phyloP scores from a whole-genome alignment of 352 stramenopile species.

The Phytophthora pistaciae region DNA sequence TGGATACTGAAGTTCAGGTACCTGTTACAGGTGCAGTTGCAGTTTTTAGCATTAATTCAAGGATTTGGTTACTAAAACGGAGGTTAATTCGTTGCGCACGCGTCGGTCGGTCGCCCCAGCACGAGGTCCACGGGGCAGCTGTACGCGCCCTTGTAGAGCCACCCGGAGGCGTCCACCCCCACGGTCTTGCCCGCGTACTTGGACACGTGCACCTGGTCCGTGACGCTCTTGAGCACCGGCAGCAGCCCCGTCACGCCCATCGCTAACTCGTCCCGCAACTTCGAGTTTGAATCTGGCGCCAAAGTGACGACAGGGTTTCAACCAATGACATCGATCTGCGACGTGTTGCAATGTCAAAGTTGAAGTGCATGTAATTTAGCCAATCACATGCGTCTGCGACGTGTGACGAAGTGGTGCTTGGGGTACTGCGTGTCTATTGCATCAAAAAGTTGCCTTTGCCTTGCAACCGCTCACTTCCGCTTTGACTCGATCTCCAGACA shows the following conservation, averaged over 20 bases:
- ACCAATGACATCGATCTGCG: neutral
- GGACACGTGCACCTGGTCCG: constrained; percentile 73
- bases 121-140: constrained; percentile 89
- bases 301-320: constrained; percentile 5
- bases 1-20: constrained; percentile 92
- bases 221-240: constrained; percentile 75
- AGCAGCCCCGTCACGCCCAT: constrained; percentile 84
- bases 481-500: neutral
- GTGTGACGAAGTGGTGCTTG: neutral
- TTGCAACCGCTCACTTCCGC: neutral
- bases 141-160: constrained; percentile 94
- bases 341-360: constrained; percentile 8
- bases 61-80: constrained; percentile 12
- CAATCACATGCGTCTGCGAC: constrained; percentile 14
- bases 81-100: constrained; percentile 52
- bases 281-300: constrained; percentile 34
- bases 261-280: constrained; percentile 16
- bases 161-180: constrained; percentile 75
- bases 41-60: constrained; percentile 39
- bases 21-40: constrained; percentile 28
- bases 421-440: too few species aligned
- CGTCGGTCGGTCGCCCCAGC: constrained; percentile 56
- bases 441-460: neutral
- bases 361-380: neutral
- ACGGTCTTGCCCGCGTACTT: constrained; percentile 82